phyloP scores from a whole-genome alignment of 2,329 filamentous ascomycete genomes.

The Didymella arachidicola region DNA sequence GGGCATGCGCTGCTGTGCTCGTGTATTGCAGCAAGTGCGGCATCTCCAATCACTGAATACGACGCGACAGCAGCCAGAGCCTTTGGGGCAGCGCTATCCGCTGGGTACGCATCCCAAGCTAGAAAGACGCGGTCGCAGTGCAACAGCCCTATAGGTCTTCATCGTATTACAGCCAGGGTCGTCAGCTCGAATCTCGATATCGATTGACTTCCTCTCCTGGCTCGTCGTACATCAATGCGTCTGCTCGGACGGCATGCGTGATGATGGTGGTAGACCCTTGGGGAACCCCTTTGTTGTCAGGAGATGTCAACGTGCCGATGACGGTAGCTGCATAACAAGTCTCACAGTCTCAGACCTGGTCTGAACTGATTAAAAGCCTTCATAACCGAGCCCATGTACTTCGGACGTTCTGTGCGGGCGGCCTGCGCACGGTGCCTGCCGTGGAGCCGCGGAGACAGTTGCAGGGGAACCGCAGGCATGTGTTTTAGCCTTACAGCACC shows the following conservation, averaged over 20 bases:
- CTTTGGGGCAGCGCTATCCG: conserved; percentile 5
- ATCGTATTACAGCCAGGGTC: neutral
- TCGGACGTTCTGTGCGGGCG: conserved; percentile 7
- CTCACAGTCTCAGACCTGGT: conserved; percentile 6
- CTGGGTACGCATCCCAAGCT: conserved; percentile 5
- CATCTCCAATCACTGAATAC: conserved; percentile 24
- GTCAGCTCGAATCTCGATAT: neutral
- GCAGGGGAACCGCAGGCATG: conserved; percentile 3
- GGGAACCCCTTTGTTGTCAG: conserved; percentile 1
- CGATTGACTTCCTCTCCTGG: conserved; percentile 19
- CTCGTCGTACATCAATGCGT: conserved; percentile 9
- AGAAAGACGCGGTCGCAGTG: conserved; percentile 9
- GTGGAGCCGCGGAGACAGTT: conserved; percentile 9
- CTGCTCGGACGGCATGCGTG: conserved; percentile 2
- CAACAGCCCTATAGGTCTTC: conserved; percentile 14
- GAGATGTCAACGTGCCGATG: conserved; percentile 1
- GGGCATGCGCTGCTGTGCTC: conserved; percentile 15
- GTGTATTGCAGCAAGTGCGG: conserved; percentile 18
- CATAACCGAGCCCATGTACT: conserved; percentile 3
- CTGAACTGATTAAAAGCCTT: conserved; percentile 5
- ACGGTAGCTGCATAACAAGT: neutral
- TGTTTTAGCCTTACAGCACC: conserved; percentile 16
- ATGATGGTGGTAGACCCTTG: neutral
- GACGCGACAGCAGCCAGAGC: conserved; percentile 19
- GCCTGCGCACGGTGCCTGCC: conserved; percentile 16